A percentile compares a stretch with the other conserved stretches of the same genome.
phyloP scores from a whole-genome alignment of 2,329 filamentous ascomycete species.

The Lizonia empirigonia region DNA sequence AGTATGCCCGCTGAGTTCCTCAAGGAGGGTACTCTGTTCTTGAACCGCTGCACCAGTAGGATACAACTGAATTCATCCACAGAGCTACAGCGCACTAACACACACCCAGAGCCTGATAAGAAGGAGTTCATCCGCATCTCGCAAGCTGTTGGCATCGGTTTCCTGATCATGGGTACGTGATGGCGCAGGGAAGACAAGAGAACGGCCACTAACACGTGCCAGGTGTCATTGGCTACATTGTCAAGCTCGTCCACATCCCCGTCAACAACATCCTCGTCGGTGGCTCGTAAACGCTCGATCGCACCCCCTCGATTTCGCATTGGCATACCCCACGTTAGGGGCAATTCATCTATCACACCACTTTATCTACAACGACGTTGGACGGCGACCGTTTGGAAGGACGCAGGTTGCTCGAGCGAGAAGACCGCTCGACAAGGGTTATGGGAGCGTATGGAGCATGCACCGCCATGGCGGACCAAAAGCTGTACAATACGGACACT shows the following conservation, averaged over 20 bases:
- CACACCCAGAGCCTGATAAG: slow-evolving; percentile 51
- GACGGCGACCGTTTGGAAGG: not conserved
- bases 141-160: slow-evolving; percentile 59
- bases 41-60: slow-evolving; percentile 56
- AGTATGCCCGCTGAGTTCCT: slow-evolving; percentile 50
- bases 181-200: not conserved
- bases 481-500: slow-evolving; percentile 43
- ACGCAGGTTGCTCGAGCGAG: not conserved
- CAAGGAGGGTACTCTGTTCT: slow-evolving; percentile 57
- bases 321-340: slow-evolving; percentile 16
- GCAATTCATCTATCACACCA: slow-evolving; percentile 24
- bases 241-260: slow-evolving; percentile 60
- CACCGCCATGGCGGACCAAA: slow-evolving; percentile 16
- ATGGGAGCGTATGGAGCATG: slow-evolving; percentile 8
- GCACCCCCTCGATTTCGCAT: slow-evolving; percentile 17
- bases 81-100: slow-evolving; percentile 30
- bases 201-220: not conserved
- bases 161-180: slow-evolving; percentile 55
- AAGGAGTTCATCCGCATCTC: slow-evolving; percentile 53
- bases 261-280: slow-evolving; percentile 61
- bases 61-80: too few species aligned
- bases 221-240: slow-evolving; percentile 58
- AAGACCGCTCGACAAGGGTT: not conserved
- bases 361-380: slow-evolving; percentile 9
- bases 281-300: slow-evolving; percentile 40